These are phyloP conservation scores for Aspergillus quadricinctus DNA, from an alignment of 2,329 filamentous ascomycete genomes.

Conservation along the genomic window DNA sequence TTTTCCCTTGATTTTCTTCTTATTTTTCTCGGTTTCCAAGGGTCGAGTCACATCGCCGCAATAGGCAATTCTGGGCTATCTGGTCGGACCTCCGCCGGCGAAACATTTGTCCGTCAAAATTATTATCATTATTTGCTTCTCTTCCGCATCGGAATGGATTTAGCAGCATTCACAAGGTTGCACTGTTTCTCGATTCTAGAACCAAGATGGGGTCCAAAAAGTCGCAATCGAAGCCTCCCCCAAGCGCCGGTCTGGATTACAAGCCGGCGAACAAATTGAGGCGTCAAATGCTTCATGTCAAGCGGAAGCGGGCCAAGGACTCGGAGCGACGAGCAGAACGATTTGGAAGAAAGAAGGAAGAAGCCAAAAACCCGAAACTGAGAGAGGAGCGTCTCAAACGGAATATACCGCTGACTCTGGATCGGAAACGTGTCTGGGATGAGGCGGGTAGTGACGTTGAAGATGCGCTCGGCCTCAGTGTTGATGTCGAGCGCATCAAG, in stretches of 20 bases:
- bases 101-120: constrained; percentile 24
- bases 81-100: constrained; percentile 6
- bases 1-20: not conserved
- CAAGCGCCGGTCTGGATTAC: constrained; percentile 46
- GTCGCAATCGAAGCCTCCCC: constrained; percentile 38
- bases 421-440: constrained; percentile 88
- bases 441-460: constrained; percentile 57
- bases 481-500: constrained; percentile 48
- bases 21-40: not conserved
- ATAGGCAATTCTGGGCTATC: not conserved
- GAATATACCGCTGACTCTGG: constrained; percentile 77
- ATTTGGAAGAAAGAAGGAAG: constrained; percentile 75
- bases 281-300: constrained; percentile 71
- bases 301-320: constrained; percentile 72
- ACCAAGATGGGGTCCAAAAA: constrained; percentile 49
- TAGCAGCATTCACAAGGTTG: not conserved
- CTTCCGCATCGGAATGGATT: not conserved
- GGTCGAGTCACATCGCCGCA: not conserved
- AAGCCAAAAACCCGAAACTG: constrained; percentile 75
- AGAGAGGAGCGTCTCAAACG: constrained; percentile 67
- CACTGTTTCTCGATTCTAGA: not conserved
- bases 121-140: constrained; percentile 24
- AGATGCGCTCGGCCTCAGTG: constrained; percentile 43
- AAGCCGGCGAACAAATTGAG: constrained; percentile 72
- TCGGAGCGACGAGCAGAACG: constrained; percentile 71